Conservation (phyloP, 1,284 basidiomycete genomes). For the Trametes sp. region DNA sequence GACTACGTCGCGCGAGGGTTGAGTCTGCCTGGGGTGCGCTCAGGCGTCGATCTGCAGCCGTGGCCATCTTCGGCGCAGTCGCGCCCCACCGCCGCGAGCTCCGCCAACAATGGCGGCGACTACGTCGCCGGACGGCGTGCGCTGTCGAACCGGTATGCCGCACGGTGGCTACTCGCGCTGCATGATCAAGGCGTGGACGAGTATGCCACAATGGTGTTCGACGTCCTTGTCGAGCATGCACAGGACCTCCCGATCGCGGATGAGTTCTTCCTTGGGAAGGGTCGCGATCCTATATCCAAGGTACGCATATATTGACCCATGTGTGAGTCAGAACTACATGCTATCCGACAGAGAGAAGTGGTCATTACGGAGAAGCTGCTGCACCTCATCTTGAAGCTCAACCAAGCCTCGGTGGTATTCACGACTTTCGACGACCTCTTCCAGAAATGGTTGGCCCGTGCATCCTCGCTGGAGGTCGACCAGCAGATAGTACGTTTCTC, state of each 20-base stretch:
- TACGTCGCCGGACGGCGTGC: conserved; percentile 65
- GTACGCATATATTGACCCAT: conserved; percentile 3
- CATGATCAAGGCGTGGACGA: conserved; percentile 61
- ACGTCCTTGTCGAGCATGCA: conserved; percentile 57
- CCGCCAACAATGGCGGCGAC: conserved; percentile 67
- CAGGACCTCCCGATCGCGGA: conserved; percentile 42
- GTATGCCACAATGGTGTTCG: conserved; percentile 59
- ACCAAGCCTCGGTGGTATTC: conserved; percentile 63
- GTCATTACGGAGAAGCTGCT: conserved; percentile 50
- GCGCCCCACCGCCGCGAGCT: conserved; percentile 49
- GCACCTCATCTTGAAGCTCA: conserved; percentile 60
- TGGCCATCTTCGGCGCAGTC: conserved; percentile 56
- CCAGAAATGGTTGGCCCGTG: conserved; percentile 66
- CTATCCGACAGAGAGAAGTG: conserved; percentile 21
- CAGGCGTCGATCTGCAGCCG: conserved; percentile 47
- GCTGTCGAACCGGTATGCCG: conserved; percentile 59
- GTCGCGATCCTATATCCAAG: conserved; percentile 24
- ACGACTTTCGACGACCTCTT: conserved; percentile 69
- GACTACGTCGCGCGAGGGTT: conserved; percentile 65
- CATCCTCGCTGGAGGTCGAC: conserved; percentile 44
- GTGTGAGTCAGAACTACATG: neutral
- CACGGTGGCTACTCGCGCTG: conserved; percentile 69
- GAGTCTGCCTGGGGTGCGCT: conserved; percentile 70
- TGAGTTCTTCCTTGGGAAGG: conserved; percentile 36
- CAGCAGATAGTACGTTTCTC: conserved; percentile 45